Evolutionary conservation across 2,329 filamentous ascomycete genomes (phyloP).

Genomic region (Aspergillus sp.): DNA sequence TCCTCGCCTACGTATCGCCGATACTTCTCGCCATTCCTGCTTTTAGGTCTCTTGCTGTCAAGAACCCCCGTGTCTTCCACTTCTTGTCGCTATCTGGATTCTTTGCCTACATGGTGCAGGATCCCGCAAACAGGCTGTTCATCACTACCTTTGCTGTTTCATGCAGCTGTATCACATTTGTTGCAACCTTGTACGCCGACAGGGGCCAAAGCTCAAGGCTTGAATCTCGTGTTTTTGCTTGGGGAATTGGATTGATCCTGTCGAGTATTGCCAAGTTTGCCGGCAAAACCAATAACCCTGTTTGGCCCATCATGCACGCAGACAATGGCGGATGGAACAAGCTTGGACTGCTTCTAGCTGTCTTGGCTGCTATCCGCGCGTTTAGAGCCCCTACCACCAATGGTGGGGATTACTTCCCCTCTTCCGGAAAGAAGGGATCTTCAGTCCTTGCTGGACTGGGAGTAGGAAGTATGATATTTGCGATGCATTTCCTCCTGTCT

Average conservation of each 20-base stretch:
- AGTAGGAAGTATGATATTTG: conserved; percentile 81
- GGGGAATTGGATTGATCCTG: conserved; percentile 75
- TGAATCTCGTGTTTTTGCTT: conserved; percentile 78
- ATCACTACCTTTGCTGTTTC: conserved; percentile 77
- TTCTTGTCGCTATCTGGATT: conserved; percentile 77
- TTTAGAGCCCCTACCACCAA: conserved; percentile 63
- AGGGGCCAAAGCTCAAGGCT: conserved; percentile 71
- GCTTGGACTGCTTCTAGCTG: conserved; percentile 71
- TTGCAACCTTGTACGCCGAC: conserved; percentile 77
- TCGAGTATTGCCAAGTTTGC: conserved; percentile 91
- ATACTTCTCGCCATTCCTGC: conserved; percentile 71
- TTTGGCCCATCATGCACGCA: conserved; percentile 92
- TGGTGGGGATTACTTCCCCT: conserved; percentile 50
- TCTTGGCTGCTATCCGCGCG: conserved; percentile 73
- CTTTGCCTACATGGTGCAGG: conserved; percentile 71
- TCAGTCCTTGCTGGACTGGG: conserved; percentile 72
- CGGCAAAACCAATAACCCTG: conserved; percentile 90
- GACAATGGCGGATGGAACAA: conserved; percentile 92
- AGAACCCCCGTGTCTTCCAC: conserved; percentile 70
- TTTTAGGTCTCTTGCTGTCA: conserved; percentile 66
- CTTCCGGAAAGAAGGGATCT: conserved; percentile 63
- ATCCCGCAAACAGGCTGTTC: conserved; percentile 75
- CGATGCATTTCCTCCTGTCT: conserved; percentile 85
- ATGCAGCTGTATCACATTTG: conserved; percentile 81
- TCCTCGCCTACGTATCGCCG: conserved; percentile 82